A percentile compares a stretch with the other conserved stretches of the same genome.
Evolutionary conservation across 805 yeast species (phyloP).

Genomic region (Wickerhamiella kurtzmanii): DNA sequence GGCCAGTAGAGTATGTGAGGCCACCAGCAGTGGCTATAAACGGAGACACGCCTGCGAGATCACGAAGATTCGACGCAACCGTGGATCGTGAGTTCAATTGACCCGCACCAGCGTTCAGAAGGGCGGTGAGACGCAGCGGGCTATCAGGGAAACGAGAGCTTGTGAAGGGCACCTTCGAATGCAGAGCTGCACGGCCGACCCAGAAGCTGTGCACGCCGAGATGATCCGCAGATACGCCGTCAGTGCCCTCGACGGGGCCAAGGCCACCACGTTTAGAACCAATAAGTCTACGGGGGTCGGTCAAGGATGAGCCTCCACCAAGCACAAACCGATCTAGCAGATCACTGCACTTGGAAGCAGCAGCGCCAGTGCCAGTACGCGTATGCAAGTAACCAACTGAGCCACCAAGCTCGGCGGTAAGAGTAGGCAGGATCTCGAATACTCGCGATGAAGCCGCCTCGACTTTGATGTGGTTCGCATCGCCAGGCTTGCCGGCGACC

Average conservation of each 20-base stretch:
- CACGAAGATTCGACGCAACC: constrained; percentile 16
- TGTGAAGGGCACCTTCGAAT: constrained; percentile 44
- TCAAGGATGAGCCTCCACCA: constrained; percentile 37
- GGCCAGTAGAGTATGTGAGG: constrained; percentile 40
- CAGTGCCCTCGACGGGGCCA: constrained; percentile 41
- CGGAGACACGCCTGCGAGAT: constrained; percentile 28
- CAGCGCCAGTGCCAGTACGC: neutral
- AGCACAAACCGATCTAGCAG: constrained; percentile 65
- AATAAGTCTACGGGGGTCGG: constrained; percentile 38
- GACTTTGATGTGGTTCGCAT: constrained; percentile 21
- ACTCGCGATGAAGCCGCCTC: constrained; percentile 5
- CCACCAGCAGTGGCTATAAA: constrained; percentile 44
- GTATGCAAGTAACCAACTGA: constrained; percentile 14
- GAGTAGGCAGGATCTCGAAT: neutral
- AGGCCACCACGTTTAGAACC: constrained; percentile 54
- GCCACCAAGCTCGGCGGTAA: constrained; percentile 14
- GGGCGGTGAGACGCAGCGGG: constrained; percentile 49
- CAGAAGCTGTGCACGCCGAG: constrained; percentile 56
- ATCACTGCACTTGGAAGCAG: constrained; percentile 28
- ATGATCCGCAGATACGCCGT: constrained; percentile 28
- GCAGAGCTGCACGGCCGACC: constrained; percentile 42
- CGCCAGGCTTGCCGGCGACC: constrained; percentile 25
- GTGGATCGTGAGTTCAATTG: constrained; percentile 17
- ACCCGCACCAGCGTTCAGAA: constrained; percentile 52
- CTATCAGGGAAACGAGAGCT: constrained; percentile 17